Conservation (phyloP, 2,329 filamentous ascomycete species). For the Scolecobasidium constrictum region DNA sequence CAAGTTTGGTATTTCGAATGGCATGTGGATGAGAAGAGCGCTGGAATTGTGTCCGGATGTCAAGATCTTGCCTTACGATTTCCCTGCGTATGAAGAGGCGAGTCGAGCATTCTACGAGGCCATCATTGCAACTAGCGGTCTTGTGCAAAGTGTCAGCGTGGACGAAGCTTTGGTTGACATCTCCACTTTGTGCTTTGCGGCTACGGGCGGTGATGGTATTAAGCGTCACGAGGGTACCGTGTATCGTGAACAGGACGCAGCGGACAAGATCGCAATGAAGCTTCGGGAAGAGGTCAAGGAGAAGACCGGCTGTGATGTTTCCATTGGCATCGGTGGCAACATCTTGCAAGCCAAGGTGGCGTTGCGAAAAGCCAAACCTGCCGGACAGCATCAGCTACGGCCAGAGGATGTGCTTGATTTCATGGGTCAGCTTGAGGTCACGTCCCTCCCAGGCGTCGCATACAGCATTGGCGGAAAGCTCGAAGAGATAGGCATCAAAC, state of each 20-base stretch:
- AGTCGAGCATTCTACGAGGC: slow-evolving; percentile 80
- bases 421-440: slow-evolving; percentile 66
- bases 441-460: slow-evolving; percentile 83
- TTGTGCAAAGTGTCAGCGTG: slow-evolving; percentile 92
- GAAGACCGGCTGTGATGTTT: slow-evolving; percentile 76
- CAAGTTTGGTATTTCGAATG: slow-evolving; percentile 80
- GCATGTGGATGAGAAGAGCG: slow-evolving; percentile 98
- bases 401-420: slow-evolving; percentile 69
- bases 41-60: slow-evolving; percentile 73
- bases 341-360: slow-evolving; percentile 88
- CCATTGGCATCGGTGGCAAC: slow-evolving; percentile 83
- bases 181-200: slow-evolving; percentile 56
- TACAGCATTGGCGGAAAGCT: slow-evolving; percentile 80
- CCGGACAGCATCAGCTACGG: slow-evolving; percentile 80
- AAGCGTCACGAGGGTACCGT: slow-evolving; percentile 57
- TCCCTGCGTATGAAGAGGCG: slow-evolving; percentile 85
- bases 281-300: slow-evolving; percentile 61
- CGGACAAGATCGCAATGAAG: slow-evolving; percentile 55
- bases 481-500: slow-evolving; percentile 72
- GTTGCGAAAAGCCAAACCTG: slow-evolving; percentile 83
- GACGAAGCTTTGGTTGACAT: slow-evolving; percentile 89
- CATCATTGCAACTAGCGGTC: slow-evolving; percentile 66
- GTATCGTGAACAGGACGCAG: slow-evolving; percentile 68
- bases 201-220: slow-evolving; percentile 54
- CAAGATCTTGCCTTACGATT: slow-evolving; percentile 90